Base-by-base conservation (phyloP, 2,329 filamentous ascomycete genomes). In the Cladosporium colombiae region DNA sequence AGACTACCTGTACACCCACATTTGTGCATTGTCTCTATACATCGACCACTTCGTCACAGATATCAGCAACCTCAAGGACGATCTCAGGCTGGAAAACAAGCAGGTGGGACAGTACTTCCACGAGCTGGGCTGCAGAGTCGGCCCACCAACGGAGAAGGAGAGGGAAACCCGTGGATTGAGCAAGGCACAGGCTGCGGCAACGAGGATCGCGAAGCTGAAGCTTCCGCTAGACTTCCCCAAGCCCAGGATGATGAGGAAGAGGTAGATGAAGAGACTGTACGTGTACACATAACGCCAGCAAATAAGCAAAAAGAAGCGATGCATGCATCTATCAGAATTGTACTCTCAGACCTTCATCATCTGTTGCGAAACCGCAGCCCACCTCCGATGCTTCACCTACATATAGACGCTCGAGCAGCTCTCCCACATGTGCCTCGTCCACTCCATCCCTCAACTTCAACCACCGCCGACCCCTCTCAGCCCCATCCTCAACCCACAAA, bases 161-260 rank as follows among this genome's bases (percentile, higher is more conserved):
- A 74, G 70, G 46, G 70, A 68, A 37, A 77, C 84, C 75, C 80
- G 82, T 70, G 82, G 85, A 66, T 83, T 88, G 70, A 85, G 84
- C 35, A 88, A 88, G 75, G 85, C 86, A 1, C 84, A 87, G 73
- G 85, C 84, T 4, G 77, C 78, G 23, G 86, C 86, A 65, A 87
- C 88, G 68, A 84, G 79, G 67, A 80, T 93, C 59, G 93, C 91
- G 14, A 88, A 88, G 71, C 80, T 98, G 72, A 86, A 85, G 71
- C 78, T 97, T 68, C 95, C 95, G 3, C 81, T 97, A 56, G 85
- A 89, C 66, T 97, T 97, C 76, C 95, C 94, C 1, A 93, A 90
- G 80, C 75, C 80, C 73, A 74, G 79, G 74, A 70, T 62, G 53
- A 62, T 63, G 46, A 61, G 65, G 8, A 62, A 64, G 59, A 66